Evolutionary conservation across 805 yeast genomes (phyloP), one percentile per base, ranked within the genome.

Genomic region (Ascoidea rubescens): DNA sequence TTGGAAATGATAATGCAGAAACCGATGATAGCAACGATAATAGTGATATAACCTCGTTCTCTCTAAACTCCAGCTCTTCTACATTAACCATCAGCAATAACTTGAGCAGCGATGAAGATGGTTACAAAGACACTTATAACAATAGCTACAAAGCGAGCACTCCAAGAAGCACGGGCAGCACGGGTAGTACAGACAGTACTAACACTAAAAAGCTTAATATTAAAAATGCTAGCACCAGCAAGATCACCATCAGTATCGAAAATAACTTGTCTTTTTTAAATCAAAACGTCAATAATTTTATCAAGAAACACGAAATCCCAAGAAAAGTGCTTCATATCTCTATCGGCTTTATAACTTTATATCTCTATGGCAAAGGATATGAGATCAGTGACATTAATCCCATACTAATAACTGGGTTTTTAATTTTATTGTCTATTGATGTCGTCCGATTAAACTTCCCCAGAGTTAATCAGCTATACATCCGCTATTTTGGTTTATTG

Each of bases 271-370:
- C 28, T 21, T 21, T 21, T 21, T 21, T 21, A 21, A 21, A 10
- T 37, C 14, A 66, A 51, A 60, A 71, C 58, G 74, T 75, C 60
- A 73, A 74, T 14, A 71, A 68, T 47, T 81, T 83, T 60, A 67
- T 84, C 50, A 77, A 82, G 44, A 84, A 84, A 61, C 89, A 93
- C 62, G 99, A 93, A 67, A 71, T 93, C 16, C 95, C 96, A 4
- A 77, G 99, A 61, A 93, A 93, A 65, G 68, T 77, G 3, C 79
- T 93, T 54, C 99, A 93, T 65, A 85, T 91, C 6, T 84, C 93
- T 1, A 88, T 90, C 49, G 99, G 97, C 0, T 75, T 89, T 56
- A 59, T 90, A 47, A 82, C 97, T 1, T 66, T 93, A 45, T 83
- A 75, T 59, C 68, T 87, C 42, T 91, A 89, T 64, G 74, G 84